A percentile compares a stretch with the other conserved stretches of the same genome.
phyloP scores from a whole-genome alignment of 805 yeast genomes.

The Candida loeiensis region DNA sequence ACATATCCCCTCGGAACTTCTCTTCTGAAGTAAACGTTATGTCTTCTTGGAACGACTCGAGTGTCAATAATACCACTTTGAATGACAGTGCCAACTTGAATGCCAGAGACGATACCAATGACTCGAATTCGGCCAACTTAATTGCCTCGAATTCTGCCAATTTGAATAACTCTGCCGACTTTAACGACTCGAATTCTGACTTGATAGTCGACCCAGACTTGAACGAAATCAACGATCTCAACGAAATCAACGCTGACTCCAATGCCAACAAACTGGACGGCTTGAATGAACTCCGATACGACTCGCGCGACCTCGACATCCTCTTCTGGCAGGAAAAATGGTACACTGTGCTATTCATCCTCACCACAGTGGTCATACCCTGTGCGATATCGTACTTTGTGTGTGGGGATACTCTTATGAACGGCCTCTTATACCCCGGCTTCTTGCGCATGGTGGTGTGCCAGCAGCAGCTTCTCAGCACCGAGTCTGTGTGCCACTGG shows the following conservation, averaged over 20 bases:
- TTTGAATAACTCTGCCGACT: background rate
- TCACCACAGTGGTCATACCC: slow-evolving; percentile 33
- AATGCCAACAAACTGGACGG: background rate
- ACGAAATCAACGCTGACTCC: background rate
- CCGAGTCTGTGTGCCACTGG: slow-evolving; percentile 80
- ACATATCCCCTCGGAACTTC: too few species aligned
- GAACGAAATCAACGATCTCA: background rate
- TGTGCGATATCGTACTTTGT: slow-evolving; percentile 19
- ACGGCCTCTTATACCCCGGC: slow-evolving; percentile 65
- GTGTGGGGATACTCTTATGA: slow-evolving; percentile 29
- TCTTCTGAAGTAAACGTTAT: background rate
- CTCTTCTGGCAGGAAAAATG: slow-evolving; percentile 35
- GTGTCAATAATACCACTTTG: too few species aligned
- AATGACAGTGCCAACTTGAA: too few species aligned
- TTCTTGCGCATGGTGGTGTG: slow-evolving; percentile 63
- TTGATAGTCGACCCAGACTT: too few species aligned
- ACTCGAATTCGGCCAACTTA: too few species aligned
- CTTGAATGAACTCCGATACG: background rate
- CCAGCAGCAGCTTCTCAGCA: slow-evolving; percentile 76
- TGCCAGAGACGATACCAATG: too few species aligned
- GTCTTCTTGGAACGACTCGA: too few species aligned
- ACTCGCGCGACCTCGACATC: slow-evolving; percentile 11
- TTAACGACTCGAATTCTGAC: too few species aligned
- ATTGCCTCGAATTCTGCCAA: too few species aligned
- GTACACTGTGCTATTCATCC: slow-evolving; percentile 24